Base-by-base conservation (phyloP, 2,329 filamentous ascomycete genomes). In the Ceratocystis variospora region DNA sequence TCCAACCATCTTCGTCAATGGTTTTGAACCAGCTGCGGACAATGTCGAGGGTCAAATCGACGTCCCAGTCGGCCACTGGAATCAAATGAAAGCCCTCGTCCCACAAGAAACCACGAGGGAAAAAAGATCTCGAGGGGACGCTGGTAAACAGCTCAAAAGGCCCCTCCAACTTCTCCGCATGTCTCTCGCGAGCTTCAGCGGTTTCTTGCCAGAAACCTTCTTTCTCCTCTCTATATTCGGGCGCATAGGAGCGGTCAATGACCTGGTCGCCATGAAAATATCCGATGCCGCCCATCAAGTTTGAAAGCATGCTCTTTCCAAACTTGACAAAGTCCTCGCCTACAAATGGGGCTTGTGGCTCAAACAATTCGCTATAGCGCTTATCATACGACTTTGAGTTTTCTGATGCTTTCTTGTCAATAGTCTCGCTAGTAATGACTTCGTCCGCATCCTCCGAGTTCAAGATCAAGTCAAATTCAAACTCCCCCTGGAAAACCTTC, bases 1-100 rank as follows among this genome's bases (percentile, higher is more conserved):
- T 97, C 94, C 94, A 99, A 65, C 94, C 94, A 74, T 97, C 91
- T 17, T 94, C 88, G 70, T 99, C 94, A 83, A 97, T 96, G 19
- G 96, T 83, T 70, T 87, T 90, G 78, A 95, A 95, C 94, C 94
- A 99, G 76, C 90, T 96, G 77, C 88, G 89, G 69, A 97, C 83
- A 70, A 99, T 90, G 69, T 96, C 90, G 37, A 88, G 78, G 2
- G 89, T 86, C 63, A 97, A 81, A 72, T 96, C 92, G 64, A 91
- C 84, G 73, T 99, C 94, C 89, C 92, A 99, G 70, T 99, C 93
- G 22, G 90, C 83, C 65, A 99, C 87, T 1, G 92, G 92, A 61
- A 96, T 79, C 45, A 99, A 79, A 73, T 99, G 94, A 76, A 97
- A 99, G 0, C 94, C 94, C 75, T 99, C 94, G 72, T 99, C 94